Evolutionary conservation across 83 land plant genomes (phyloP).

Genomic region (Isoetes engelmannii): DNA sequence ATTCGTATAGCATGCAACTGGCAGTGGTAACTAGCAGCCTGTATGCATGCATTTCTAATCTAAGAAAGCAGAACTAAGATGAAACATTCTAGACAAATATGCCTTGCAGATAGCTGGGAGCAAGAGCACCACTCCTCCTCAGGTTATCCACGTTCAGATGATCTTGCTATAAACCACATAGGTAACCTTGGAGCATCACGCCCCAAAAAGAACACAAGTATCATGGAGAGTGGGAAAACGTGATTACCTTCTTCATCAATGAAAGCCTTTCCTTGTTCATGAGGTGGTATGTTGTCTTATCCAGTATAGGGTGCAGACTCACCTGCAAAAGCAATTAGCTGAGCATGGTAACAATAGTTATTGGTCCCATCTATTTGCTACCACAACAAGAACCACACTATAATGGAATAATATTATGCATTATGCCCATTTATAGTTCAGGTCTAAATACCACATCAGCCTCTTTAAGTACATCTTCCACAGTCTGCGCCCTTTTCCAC

Average conservation of each 20-base stretch:
- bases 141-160: no score
- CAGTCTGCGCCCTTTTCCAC: conserved; percentile 73
- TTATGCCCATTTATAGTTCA: neutral
- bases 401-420: neutral
- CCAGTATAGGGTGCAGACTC: conserved; percentile 88
- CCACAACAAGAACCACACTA: neutral
- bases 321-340: conserved; percentile 39
- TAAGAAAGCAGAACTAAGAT: no score
- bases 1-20: no score
- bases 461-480: conserved; percentile 76
- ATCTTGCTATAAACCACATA: neutral
- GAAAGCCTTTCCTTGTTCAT: conserved; percentile 81
- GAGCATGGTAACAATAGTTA: neutral
- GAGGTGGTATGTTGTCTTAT: conserved; percentile 93
- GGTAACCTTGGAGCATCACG: neutral
- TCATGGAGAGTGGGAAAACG: neutral
- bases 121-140: no score
- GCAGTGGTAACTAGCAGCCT: no score
- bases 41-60: no score
- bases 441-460: conserved; percentile 71
- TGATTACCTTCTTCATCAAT: conserved; percentile 81
- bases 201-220: neutral
- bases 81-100: neutral
- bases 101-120: neutral
- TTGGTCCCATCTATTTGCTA: neutral